Conservation (phyloP, 1,284 basidiomycete species). For the Exobasidium cylindrosporum region DNA sequence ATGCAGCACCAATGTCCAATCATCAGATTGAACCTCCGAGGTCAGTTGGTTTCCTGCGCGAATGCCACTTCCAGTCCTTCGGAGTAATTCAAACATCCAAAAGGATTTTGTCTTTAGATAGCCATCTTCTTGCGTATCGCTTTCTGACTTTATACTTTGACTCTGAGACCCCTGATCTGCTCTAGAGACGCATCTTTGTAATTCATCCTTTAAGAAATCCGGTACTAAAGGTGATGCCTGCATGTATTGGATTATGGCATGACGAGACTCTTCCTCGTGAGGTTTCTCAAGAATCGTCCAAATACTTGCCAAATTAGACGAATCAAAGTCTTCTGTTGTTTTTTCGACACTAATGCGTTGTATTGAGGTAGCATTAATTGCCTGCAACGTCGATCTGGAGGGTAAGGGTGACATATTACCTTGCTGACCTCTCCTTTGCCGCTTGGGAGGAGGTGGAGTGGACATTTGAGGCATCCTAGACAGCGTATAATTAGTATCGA, state of each 20-base stretch:
- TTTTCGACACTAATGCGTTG: too few relatives aligned
- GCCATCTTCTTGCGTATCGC: conserved; percentile 10
- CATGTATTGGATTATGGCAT: not conserved
- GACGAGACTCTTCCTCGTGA: not conserved
- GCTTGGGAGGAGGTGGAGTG: not conserved
- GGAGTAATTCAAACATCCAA: conserved; percentile 7
- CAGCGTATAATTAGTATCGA: not conserved
- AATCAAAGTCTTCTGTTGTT: not conserved
- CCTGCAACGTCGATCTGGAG: too few relatives aligned
- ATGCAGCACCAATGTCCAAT: not conserved
- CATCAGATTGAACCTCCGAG: not conserved
- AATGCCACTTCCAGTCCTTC: not conserved
- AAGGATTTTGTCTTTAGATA: conserved; percentile 7
- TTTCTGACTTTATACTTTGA: not conserved
- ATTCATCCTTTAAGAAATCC: conserved; percentile 8
- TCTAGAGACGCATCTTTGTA: not conserved
- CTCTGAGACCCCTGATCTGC: not conserved
- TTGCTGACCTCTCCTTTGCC: not conserved
- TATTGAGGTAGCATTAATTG: not conserved
- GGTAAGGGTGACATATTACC: not conserved
- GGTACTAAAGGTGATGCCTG: not conserved
- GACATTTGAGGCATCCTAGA: not conserved
- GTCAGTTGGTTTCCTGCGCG: not conserved
- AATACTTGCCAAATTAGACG: not conserved
- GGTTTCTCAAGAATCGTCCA: not conserved